Base-by-base conservation (phyloP, 169 alveolate genomes). In the Eimeria acervulina region DNA sequence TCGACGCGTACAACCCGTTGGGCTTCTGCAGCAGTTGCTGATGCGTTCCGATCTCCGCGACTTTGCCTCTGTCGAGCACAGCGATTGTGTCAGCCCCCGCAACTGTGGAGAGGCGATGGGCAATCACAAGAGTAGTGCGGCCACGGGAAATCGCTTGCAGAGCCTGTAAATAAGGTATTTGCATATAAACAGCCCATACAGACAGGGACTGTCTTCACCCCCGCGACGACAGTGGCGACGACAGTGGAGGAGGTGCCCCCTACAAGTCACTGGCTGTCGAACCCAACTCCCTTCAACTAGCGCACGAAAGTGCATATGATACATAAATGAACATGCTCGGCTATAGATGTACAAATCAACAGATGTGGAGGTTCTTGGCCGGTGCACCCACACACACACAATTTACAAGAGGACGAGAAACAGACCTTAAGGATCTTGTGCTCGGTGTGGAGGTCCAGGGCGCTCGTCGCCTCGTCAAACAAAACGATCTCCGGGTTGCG, bases 401-500 rank as follows among this genome's bases (percentile, higher is more conserved):
- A 76, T 0, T 40, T 31, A 33, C 51, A 52, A 19, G 6, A 84
- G 51, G 26, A 1, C 8, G 7, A 23, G 80, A 23, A 17, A n/a
- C 92, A 40, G 85, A 95, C 98, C 78, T 95, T 84, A 93, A 97
- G 99, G 28, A 98, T 97, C 19, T 96, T 94, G 59, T 95, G 97
- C 95, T 98, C 99, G 23, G 99, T 98, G 94, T 97, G 97, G 42
- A 98, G 95, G 96, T 99, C 99, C 52, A 99, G 98, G 1, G 99
- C 99, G 40, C 99, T 98, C 40, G 99, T 99, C 6, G 99, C 99
- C 96, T 99, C 99, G 97, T 99, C 99, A 97, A 99, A 98, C 21
- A 99, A 96, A 90, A 99, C 98, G 33, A 99, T 99, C 47, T 99
- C 98, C 2, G 99, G 99, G 94, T 99, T 97, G 89, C 99, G 98